Conservation (phyloP, 1,284 basidiomycete genomes). For the Leccinum subspadiceum region DNA sequence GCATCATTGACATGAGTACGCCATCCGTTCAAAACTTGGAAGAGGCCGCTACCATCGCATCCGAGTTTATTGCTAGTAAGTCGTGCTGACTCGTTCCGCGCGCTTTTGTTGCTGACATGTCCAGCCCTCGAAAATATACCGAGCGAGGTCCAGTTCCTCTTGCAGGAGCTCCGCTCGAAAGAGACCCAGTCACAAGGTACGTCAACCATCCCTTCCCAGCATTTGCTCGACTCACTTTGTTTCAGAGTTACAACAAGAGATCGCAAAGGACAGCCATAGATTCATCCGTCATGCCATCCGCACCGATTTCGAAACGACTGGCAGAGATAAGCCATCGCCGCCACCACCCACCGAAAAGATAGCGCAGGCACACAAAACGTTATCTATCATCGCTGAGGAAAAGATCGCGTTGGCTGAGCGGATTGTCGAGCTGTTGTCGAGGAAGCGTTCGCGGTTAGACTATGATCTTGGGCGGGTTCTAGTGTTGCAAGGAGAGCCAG, state of each 20-base stretch:
- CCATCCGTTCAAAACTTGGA: conserved; percentile 45
- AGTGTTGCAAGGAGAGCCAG: conserved; percentile 52
- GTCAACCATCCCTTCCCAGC: background rate
- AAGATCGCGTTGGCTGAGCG: conserved; percentile 55
- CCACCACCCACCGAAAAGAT: conserved; percentile 33
- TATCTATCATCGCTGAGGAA: conserved; percentile 44
- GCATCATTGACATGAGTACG: conserved; percentile 24
- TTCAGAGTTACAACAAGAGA: conserved; percentile 53
- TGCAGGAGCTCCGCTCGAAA: conserved; percentile 69
- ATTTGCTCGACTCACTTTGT: background rate
- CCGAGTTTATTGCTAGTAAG: conserved; percentile 71
- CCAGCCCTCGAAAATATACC: conserved; percentile 73
- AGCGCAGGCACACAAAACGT: conserved; percentile 33
- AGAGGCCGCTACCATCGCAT: conserved; percentile 64
- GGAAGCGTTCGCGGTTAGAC: conserved; percentile 55
- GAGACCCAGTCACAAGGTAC: conserved; percentile 53
- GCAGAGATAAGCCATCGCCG: conserved; percentile 29
- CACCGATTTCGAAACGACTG: conserved; percentile 23
- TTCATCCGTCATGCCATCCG: conserved; percentile 53
- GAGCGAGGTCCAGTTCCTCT: conserved; percentile 66
- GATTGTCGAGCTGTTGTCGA: conserved; percentile 49
- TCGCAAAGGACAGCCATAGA: conserved; percentile 50
- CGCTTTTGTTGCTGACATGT: background rate
- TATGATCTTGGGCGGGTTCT: conserved; percentile 54
- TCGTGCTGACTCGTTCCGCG: conserved; percentile 5